Conservation (phyloP, 129 eudicot genomes). For the Dittrichia graveolens region DNA sequence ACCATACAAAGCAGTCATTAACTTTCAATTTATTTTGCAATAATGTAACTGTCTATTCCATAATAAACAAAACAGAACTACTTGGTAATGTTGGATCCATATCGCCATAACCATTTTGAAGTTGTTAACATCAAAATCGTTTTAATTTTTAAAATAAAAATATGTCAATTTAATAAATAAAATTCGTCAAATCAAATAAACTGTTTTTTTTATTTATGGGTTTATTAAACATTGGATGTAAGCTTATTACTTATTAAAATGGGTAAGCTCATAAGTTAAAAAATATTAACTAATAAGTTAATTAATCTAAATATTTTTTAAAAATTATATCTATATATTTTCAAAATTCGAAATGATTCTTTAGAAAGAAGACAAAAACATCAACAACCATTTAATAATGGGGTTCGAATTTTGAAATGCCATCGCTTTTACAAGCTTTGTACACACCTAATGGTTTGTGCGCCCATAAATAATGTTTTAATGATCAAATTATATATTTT, state of each 20-base stretch:
- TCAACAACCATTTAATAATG: neutral
- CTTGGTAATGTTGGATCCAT: slow-evolving; percentile 9
- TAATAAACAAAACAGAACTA: neutral
- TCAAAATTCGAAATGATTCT: no score
- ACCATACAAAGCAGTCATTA: slow-evolving; percentile 5
- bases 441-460: neutral
- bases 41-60: slow-evolving; percentile 20
- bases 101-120: neutral
- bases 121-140: neutral
- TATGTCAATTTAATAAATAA: no score
- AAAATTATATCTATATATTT: no score
- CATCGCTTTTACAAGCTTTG: slow-evolving; percentile 3
- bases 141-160: no score
- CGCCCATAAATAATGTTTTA: neutral
- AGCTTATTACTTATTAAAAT: no score
- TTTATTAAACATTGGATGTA: no score
- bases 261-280: no score
- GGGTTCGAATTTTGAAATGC: slow-evolving; percentile 8
- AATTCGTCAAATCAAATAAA: no score
- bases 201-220: no score
- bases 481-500: neutral
- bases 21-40: slow-evolving; percentile 8
- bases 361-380: neutral
- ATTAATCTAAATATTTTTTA: no score
- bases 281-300: no score